Percentiles rank a stretch among this genome's conserved stretches.
These are phyloP conservation scores for Cryptococcus hybrid DNA, from an alignment of 1,284 basidiomycete species.

Conservation along the genomic window DNA sequence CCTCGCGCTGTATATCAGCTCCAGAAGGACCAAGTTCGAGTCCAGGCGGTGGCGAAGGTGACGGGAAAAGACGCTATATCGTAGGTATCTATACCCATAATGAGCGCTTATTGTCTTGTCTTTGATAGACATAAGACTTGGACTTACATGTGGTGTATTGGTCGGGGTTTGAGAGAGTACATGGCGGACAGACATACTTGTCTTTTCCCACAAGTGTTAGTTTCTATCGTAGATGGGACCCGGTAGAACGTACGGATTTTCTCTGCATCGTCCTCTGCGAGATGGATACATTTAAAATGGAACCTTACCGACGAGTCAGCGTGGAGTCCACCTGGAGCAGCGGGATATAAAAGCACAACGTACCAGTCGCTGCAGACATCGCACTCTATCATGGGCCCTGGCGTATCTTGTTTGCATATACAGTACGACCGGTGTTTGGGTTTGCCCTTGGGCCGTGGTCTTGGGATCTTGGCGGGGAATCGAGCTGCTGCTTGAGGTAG, in stretches of 20 bases:
- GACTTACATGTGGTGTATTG: constrained; percentile 42
- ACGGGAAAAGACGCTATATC: constrained; percentile 32
- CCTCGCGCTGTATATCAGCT: no score
- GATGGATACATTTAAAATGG: constrained; percentile 38
- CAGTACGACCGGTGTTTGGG: constrained; percentile 32
- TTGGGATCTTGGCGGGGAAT: not conserved
- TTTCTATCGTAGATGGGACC: not conserved
- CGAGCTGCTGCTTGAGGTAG: no score
- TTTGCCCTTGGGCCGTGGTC: constrained; percentile 22
- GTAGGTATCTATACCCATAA: constrained; percentile 22
- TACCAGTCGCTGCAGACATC: constrained; percentile 43
- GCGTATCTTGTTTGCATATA: constrained; percentile 29
- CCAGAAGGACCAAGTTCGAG: no score
- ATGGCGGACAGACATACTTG: constrained; percentile 33
- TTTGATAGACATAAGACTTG: no score
- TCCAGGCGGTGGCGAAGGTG: constrained; percentile 32
- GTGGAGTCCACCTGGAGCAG: not conserved
- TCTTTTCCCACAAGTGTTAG: constrained; percentile 19
- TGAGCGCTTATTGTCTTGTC: not conserved
- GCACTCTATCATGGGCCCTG: constrained; percentile 5
- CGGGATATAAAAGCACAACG: constrained; percentile 9
- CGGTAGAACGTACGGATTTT: constrained; percentile 36
- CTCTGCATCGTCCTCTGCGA: constrained; percentile 34
- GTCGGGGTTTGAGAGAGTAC: constrained; percentile 24
- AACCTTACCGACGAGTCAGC: constrained; percentile 32